phyloP scores from a whole-genome alignment of 140 eudicot species.

The Anethum foeniculum region DNA sequence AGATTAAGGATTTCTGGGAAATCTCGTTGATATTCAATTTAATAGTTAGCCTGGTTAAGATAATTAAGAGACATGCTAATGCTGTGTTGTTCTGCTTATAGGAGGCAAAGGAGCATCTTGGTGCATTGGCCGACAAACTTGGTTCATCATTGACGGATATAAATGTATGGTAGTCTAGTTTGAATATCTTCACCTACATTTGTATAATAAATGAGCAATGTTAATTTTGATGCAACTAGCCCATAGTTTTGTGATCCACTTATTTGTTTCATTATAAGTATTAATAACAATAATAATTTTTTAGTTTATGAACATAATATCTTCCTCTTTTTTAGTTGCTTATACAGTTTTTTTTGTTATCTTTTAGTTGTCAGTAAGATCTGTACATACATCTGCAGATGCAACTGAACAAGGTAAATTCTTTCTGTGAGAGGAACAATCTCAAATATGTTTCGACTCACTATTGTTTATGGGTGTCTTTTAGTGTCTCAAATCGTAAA shows the following conservation, averaged over 20 bases:
- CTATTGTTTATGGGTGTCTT: not conserved
- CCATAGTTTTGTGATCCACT: not conserved
- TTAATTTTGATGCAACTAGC: not conserved
- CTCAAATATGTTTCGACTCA: not conserved
- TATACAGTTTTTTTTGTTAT: not conserved
- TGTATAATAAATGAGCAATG: not conserved
- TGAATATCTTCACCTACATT: slow-evolving; percentile 13
- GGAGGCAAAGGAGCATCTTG: slow-evolving; percentile 99
- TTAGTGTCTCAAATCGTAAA: not conserved
- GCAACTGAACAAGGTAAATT: slow-evolving; percentile 83
- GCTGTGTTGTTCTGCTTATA: slow-evolving; percentile 27
- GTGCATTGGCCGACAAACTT: slow-evolving; percentile 82
- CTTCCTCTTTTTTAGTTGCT: slow-evolving; percentile 13
- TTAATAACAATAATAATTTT: not conserved
- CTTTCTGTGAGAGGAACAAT: slow-evolving; percentile 10
- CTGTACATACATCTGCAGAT: slow-evolving; percentile 46
- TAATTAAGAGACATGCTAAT: slow-evolving; percentile 21
- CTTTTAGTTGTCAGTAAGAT: slow-evolving; percentile 67
- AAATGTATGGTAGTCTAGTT: slow-evolving; percentile 44
- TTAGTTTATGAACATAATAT: not conserved
- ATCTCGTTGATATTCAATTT: not conserved
- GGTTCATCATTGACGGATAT: slow-evolving; percentile 79
- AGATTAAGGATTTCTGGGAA: not conserved
- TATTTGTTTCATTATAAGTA: not conserved
- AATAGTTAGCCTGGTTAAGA: slow-evolving; percentile 1